Evolutionary conservation across 768 basidiomycete genomes (phyloP), one percentile per base, ranked within the genome.

Genomic region (Favolaschia claudopus): DNA sequence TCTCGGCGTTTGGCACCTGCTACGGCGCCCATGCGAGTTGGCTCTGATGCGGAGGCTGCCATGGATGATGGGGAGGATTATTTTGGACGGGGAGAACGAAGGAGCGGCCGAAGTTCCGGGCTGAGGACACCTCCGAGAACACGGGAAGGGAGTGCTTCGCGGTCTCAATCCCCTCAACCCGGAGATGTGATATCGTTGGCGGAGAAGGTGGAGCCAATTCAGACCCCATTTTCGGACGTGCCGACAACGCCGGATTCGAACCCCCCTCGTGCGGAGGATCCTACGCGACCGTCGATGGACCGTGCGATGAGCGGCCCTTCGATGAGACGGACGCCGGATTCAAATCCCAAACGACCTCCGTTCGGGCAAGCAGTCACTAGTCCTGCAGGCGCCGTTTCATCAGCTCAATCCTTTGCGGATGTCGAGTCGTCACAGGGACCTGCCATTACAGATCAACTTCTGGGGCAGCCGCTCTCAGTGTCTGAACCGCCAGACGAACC

Each of bases 1-100:
- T 51, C 25, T 25, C 29, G 55, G 19, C 57, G 56, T 7, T 65
- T 45, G 12, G 55, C 65, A 15, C 67, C 69, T 27, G 69, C 67
- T n/a, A 68, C 69, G 3, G 67, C 69, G 7, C 67, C 69, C 1
- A 46, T 64, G 27, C 55, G 51, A 39, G 9, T 29, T 17, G 54
- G 52, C 28, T n/a, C n/a, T n/a, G n/a, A n/a, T n/a, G 22, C 34
- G 1, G 49, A 46, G 15, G 38, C 57, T 22, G 58, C 33, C 27
- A 53, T 31, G 1, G 40, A 27, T 28, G 25, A 40, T 29, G 50
- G 52, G 6, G 37, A 38, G 22, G 55, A 58, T 31, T 58, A 54
- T 22, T 54, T 60, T 58, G 50, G 31, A 38, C 43, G 15, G 43
- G 27, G 29, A 8, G 55, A 22, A 27, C 20, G 24, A 25, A 44